Conservation (phyloP, 495 filamentous ascomycete species). For the Ascodesmis nigricans region DNA sequence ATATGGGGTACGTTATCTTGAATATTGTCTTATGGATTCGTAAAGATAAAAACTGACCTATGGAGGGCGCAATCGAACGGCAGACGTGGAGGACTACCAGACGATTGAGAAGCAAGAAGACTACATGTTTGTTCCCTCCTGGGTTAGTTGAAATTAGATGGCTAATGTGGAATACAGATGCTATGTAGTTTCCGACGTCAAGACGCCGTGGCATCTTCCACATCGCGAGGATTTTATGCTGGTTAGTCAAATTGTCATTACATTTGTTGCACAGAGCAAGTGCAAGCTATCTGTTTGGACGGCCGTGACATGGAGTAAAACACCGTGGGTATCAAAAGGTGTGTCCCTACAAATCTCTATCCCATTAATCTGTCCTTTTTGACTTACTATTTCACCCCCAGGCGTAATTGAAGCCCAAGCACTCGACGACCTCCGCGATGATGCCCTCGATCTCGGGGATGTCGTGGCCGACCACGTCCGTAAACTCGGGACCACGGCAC, state of each 20-base stretch:
- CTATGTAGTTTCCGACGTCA: slow-evolving; percentile 77
- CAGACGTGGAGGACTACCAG: slow-evolving; percentile 59
- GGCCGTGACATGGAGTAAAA: slow-evolving; percentile 61
- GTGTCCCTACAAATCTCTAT: slow-evolving; percentile 1
- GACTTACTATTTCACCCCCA: slow-evolving; percentile 11
- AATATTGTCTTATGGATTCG: not conserved
- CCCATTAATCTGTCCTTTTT: slow-evolving; percentile 6
- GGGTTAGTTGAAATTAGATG: not conserved
- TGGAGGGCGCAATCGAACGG: slow-evolving; percentile 27
- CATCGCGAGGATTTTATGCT: slow-evolving; percentile 57
- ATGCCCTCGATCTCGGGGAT: slow-evolving; percentile 67
- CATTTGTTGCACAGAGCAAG: slow-evolving; percentile 72
- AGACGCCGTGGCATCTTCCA: slow-evolving; percentile 80
- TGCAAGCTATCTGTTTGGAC: slow-evolving; percentile 79
- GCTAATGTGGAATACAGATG: slow-evolving; percentile 21
- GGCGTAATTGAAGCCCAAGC: slow-evolving; percentile 60
- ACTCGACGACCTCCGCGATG: slow-evolving; percentile 52
- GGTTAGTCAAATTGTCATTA: slow-evolving; percentile 80
- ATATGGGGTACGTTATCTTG: slow-evolving; percentile 33
- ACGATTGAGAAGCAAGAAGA: slow-evolving; percentile 82
- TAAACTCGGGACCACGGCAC: slow-evolving; percentile 47
- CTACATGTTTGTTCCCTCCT: slow-evolving; percentile 39
- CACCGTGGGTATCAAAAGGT: slow-evolving; percentile 39
- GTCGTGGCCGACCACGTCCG: slow-evolving; percentile 71
- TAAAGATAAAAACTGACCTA: not conserved